Conservation (phyloP, 75 land plant species). For the Larix kaempferi region DNA sequence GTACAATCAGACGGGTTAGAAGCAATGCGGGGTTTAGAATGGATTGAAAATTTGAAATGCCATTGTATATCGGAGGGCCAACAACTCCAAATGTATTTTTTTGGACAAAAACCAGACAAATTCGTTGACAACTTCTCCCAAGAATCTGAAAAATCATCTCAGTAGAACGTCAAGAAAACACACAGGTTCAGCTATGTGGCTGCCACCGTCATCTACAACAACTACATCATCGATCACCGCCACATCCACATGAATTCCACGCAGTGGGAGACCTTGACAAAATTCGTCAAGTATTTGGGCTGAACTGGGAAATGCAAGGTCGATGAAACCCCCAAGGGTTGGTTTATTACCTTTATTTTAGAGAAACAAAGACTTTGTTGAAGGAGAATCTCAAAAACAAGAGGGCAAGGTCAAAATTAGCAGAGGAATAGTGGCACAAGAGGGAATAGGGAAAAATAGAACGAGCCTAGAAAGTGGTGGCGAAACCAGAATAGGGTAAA, state of each 20-base stretch:
- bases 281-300: conserved; percentile 89
- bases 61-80: conserved; percentile 95
- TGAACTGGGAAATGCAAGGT: conserved; percentile 76
- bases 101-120: conserved; percentile 87
- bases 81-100: conserved; percentile 97
- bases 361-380: conserved; percentile 85
- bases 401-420: conserved; percentile 55
- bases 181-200: conserved; percentile 88
- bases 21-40: conserved; percentile 98
- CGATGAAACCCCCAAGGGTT: conserved; percentile 94
- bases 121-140: conserved; percentile 83
- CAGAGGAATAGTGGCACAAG: conserved; percentile 83
- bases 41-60: conserved; percentile 99
- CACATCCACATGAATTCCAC: conserved; percentile 98
- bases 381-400: conserved; percentile 78
- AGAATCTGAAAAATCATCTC: conserved; percentile 68
- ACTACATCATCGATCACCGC: conserved; percentile 83
- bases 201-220: conserved; percentile 93
- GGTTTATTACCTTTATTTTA: conserved; percentile 90
- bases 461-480: conserved; percentile 39
- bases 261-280: conserved; percentile 89
- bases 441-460: conserved; percentile 60
- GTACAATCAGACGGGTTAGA: conserved; percentile 99
- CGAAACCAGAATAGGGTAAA: conserved; percentile 24
- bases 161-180: conserved; percentile 78